A percentile compares a stretch with the other conserved stretches of the same genome.
Evolutionary conservation across 352 stramenopile species (phyloP).

Genomic region (Phytophthora europaea): DNA sequence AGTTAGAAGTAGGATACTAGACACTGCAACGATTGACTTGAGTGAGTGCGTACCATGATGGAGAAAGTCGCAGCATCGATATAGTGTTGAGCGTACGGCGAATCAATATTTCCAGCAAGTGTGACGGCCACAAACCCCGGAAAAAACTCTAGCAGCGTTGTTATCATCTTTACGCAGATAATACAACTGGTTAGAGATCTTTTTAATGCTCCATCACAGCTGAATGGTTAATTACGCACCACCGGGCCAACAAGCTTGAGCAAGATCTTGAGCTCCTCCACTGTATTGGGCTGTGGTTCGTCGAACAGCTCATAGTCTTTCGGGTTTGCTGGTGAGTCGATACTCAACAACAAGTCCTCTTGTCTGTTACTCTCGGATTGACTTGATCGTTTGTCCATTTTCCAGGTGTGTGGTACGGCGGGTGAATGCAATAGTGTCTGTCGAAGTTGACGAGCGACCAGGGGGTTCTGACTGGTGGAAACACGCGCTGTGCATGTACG

Average conservation of each 20-base stretch:
- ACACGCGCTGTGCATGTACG: not conserved
- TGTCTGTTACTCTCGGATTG: not conserved
- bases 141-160: constrained; percentile 53
- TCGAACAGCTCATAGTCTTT: not conserved
- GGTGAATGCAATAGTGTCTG: not conserved
- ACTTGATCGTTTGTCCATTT: not conserved
- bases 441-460: not conserved
- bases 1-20: not conserved
- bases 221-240: constrained; percentile 9
- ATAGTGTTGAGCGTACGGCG: constrained; percentile 56
- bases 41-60: constrained; percentile 43
- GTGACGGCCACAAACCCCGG: constrained; percentile 51
- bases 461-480: not conserved
- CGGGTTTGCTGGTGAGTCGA: not conserved
- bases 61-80: constrained; percentile 66
- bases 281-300: constrained; percentile 24
- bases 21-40: not conserved
- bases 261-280: constrained; percentile 45
- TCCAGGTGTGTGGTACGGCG: not conserved
- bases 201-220: not conserved
- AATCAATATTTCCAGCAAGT: constrained; percentile 72
- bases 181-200: not conserved
- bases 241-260: constrained; percentile 55
- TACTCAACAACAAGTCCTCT: not conserved
- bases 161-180: constrained; percentile 31